These are phyloP conservation scores for Astrothelium subdiscretum DNA, from an alignment of 495 filamentous ascomycete genomes.

Conservation along the genomic window DNA sequence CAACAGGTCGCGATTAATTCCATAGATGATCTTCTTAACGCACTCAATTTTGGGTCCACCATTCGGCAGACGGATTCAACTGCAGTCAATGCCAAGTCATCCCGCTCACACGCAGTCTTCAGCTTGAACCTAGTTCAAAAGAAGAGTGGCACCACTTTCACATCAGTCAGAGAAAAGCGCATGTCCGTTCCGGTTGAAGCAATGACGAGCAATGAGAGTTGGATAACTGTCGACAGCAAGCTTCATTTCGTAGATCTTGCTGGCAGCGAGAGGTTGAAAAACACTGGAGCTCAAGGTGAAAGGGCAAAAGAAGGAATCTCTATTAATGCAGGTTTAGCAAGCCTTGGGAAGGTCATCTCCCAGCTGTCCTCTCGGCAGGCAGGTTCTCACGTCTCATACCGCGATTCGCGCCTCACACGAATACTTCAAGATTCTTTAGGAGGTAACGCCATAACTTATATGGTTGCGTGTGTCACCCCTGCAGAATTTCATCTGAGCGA, in stretches of 20 bases:
- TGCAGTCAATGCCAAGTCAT: conserved; percentile 95
- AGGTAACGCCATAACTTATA: conserved; percentile 95
- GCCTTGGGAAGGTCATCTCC: conserved; percentile 95
- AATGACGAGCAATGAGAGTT: conserved; percentile 54
- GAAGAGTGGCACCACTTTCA: conserved; percentile 46
- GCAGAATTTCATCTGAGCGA: conserved; percentile 97
- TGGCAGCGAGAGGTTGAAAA: conserved; percentile 94
- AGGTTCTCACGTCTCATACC: conserved; percentile 91
- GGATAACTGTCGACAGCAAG: conserved; percentile 91
- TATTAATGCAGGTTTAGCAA: conserved; percentile 93
- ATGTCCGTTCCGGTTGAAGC: conserved; percentile 82
- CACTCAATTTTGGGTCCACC: conserved; percentile 80
- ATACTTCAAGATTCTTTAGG: conserved; percentile 96
- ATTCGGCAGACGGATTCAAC: conserved; percentile 98
- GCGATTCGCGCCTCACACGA: conserved; percentile 91
- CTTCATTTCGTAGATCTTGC: conserved; percentile 98
- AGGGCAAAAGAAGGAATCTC: conserved; percentile 95
- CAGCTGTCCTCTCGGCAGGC: conserved; percentile 84
- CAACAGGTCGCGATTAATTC: conserved; percentile 84
- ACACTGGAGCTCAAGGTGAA: conserved; percentile 90
- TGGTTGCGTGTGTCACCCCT: conserved; percentile 97
- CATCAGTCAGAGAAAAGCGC: conserved; percentile 59
- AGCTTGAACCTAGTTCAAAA: conserved; percentile 88
- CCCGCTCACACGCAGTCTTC: conserved; percentile 97
- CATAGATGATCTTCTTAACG: conserved; percentile 79